Conservation (phyloP, 768 basidiomycete species). For the Gloeopeniophorella convolvens region DNA sequence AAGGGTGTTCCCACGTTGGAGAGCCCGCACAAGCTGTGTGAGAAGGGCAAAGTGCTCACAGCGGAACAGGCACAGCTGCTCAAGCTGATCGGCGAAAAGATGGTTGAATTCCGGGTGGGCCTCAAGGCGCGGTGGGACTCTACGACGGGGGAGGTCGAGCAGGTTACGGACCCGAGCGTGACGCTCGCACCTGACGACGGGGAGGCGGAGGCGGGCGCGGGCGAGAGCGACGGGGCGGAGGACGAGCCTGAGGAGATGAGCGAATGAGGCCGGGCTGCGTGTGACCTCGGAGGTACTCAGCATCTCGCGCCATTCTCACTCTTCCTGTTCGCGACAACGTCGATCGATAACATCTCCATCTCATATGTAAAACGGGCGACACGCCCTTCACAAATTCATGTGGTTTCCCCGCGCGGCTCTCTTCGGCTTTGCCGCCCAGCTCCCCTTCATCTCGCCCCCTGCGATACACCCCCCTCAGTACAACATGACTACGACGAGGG, state of each 20-base stretch:
- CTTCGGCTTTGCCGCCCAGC: constrained; percentile 50
- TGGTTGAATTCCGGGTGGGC: constrained; percentile 79
- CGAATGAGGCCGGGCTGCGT: constrained; percentile 38
- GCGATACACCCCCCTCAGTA: constrained; percentile 22
- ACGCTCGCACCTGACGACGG: constrained; percentile 31
- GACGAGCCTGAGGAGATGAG: constrained; percentile 42
- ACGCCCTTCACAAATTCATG: constrained; percentile 31
- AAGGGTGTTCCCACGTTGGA: constrained; percentile 83
- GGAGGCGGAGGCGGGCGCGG: constrained; percentile 30
- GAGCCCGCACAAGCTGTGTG: constrained; percentile 77
- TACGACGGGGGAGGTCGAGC: constrained; percentile 53
- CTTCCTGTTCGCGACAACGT: too few relatives aligned
- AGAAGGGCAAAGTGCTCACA: constrained; percentile 71
- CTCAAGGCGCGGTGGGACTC: constrained; percentile 70
- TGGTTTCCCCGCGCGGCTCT: constrained; percentile 44
- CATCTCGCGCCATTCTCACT: background rate
- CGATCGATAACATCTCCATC: too few relatives aligned
- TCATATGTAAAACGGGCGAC: background rate
- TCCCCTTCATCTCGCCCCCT: constrained; percentile 33
- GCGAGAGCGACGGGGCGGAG: constrained; percentile 31
- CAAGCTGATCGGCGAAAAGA: constrained; percentile 84
- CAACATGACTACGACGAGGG: constrained; percentile 23
- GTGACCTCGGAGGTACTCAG: background rate
- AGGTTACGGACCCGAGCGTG: constrained; percentile 44
- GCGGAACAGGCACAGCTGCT: constrained; percentile 88